These are phyloP conservation scores for Allium cepa DNA, from an alignment of 106 monocot species.

Conservation along the genomic window DNA sequence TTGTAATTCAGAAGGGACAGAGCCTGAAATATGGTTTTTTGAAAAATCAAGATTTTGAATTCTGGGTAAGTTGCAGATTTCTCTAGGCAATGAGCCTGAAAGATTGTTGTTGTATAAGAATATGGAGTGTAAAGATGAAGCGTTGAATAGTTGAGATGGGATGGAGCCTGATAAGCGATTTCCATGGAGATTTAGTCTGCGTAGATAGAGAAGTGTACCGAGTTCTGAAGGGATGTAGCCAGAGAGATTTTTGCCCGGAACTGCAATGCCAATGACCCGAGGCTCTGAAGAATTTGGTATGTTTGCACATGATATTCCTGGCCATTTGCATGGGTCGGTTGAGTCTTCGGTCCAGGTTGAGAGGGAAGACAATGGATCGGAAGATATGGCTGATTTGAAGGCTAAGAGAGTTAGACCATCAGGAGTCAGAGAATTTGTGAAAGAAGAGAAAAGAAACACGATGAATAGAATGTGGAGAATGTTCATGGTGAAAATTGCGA, in stretches of 20 bases:
- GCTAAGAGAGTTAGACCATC: constrained; percentile 81
- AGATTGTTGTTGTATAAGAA: constrained; percentile 76
- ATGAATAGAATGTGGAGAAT: background rate
- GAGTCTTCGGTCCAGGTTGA: constrained; percentile 35
- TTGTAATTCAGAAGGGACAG: constrained; percentile 34
- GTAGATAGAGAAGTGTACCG: constrained; percentile 63
- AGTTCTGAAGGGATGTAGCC: constrained; percentile 93
- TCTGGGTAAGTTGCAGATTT: constrained; percentile 47
- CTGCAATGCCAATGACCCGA: constrained; percentile 66
- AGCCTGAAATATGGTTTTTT: constrained; percentile 46
- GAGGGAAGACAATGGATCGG: constrained; percentile 45
- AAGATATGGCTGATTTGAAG: constrained; percentile 71
- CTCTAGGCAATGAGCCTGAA: constrained; percentile 46
- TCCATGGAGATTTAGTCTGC: constrained; percentile 73
- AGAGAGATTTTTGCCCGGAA: constrained; percentile 66
- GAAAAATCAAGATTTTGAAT: constrained; percentile 82
- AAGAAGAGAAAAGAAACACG: background rate
- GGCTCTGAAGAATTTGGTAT: constrained; percentile 29
- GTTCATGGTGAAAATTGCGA: background rate
- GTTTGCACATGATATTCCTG: constrained; percentile 65
- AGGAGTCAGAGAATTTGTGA: constrained; percentile 29
- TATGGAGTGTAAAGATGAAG: constrained; percentile 72
- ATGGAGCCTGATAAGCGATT: constrained; percentile 58
- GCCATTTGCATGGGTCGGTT: constrained; percentile 79
- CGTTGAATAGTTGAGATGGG: constrained; percentile 59